Conservation (phyloP, 2,329 filamentous ascomycete species). For the Akanthomyces uredinophilus region DNA sequence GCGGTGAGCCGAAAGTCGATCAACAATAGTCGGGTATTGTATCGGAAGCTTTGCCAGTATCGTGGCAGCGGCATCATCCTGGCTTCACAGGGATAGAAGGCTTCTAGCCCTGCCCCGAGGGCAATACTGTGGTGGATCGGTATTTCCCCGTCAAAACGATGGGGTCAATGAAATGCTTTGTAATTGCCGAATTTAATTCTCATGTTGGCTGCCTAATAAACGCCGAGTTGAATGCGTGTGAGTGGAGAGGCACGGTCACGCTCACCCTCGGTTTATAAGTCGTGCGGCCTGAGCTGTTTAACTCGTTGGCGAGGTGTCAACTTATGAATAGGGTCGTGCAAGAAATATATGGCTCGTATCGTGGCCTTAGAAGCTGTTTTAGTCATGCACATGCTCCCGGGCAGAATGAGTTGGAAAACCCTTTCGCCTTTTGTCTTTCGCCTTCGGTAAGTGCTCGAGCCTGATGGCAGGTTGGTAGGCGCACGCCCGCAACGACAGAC, state of each 20-base stretch:
- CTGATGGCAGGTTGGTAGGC: neutral
- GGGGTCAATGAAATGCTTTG: neutral
- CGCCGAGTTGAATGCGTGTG: neutral
- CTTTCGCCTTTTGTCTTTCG: too few species aligned
- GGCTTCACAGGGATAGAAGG: neutral
- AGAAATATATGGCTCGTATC: neutral
- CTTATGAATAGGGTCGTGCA: too few species aligned
- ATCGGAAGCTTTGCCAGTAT: too few species aligned
- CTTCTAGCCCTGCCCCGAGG: neutral
- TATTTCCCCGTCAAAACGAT: neutral
- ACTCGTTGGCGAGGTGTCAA: neutral
- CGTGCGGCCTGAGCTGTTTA: neutral
- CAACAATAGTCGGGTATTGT: neutral
- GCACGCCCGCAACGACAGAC: neutral
- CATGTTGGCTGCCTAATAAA: neutral
- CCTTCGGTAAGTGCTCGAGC: neutral
- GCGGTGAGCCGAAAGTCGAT: neutral
- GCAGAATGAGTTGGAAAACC: neutral
- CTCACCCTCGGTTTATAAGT: neutral
- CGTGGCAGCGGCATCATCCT: neutral
- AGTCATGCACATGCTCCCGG: neutral
- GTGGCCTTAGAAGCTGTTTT: neutral
- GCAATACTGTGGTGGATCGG: neutral
- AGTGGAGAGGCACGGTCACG: neutral
- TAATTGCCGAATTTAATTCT: neutral